These are phyloP conservation scores for Linum trigynum DNA, from an alignment of 345 rosid species.

Conservation along the genomic window DNA sequence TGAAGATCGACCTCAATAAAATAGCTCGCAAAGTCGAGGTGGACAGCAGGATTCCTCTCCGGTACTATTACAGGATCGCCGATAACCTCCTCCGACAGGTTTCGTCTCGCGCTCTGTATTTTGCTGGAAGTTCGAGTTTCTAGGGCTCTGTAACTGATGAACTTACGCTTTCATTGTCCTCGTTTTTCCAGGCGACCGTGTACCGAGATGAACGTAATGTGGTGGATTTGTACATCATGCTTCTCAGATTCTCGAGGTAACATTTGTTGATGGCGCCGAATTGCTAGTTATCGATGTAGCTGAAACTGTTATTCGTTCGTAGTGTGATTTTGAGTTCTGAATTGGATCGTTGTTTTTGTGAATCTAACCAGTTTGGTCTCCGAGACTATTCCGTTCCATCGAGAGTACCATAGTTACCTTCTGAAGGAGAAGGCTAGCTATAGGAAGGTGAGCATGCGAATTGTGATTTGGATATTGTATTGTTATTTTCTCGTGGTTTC, in stretches of 20 bases:
- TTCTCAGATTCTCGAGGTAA: constrained; percentile 83
- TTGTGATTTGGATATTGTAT: neutral
- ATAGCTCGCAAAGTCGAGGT: constrained; percentile 64
- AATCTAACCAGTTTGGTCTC: constrained; percentile 65
- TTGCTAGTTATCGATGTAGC: neutral
- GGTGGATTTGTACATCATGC: constrained; percentile 82
- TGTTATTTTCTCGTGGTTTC: neutral
- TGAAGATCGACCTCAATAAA: constrained; percentile 59
- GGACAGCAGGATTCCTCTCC: constrained; percentile 73
- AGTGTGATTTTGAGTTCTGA: neutral
- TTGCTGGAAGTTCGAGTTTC: neutral
- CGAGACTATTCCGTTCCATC: constrained; percentile 88
- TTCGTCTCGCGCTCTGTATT: neutral
- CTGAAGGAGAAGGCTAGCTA: constrained; percentile 46
- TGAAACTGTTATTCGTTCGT: neutral
- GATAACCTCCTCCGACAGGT: constrained; percentile 92
- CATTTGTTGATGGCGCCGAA: neutral
- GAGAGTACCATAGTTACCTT: constrained; percentile 53
- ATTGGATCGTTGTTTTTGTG: neutral
- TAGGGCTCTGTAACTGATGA: no score
- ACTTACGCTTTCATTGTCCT: neutral
- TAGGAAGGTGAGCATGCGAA: constrained; percentile 49
- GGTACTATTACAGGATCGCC: constrained; percentile 71
- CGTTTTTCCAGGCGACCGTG: constrained; percentile 50
- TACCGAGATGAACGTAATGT: constrained; percentile 76